Percentiles rank a stretch among this genome's conserved stretches.
Evolutionary conservation across 441 rosid species (phyloP).

Genomic region (Euphorbia celastroides): DNA sequence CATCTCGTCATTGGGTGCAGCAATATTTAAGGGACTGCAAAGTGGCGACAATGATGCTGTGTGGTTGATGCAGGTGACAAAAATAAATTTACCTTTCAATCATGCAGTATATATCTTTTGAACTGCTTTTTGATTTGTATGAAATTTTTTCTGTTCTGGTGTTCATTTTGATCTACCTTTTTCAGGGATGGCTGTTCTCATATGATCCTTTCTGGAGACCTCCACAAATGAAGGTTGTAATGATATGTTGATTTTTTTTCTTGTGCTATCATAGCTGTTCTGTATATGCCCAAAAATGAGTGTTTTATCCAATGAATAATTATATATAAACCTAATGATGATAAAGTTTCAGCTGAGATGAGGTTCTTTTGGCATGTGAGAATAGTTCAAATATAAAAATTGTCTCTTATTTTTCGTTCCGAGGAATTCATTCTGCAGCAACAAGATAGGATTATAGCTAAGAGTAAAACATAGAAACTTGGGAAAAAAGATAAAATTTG

Average conservation of each 20-base stretch:
- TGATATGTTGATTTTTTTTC: constrained; percentile 4
- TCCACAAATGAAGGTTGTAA: constrained; percentile 64
- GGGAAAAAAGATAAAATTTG: neutral
- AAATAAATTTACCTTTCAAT: constrained; percentile 7
- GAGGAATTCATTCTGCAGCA: neutral
- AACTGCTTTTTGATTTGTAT: neutral
- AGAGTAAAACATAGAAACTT: neutral
- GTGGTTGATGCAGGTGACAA: constrained; percentile 78
- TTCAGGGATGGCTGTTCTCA: constrained; percentile 76
- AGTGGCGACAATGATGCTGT: constrained; percentile 59
- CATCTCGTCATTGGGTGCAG: constrained; percentile 65
- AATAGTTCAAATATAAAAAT: neutral
- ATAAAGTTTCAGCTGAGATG: neutral
- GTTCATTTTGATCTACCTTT: constrained; percentile 17
- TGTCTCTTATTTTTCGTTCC: constrained; percentile 5
- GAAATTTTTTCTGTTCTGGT: constrained; percentile 12
- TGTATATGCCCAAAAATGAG: neutral
- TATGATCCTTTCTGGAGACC: constrained; percentile 85
- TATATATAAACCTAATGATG: neutral
- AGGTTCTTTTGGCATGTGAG: neutral
- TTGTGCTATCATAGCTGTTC: neutral
- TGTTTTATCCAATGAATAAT: neutral
- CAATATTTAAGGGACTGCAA: constrained; percentile 62
- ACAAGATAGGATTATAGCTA: neutral
- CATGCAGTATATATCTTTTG: constrained; percentile 5